phyloP scores from a whole-genome alignment of 139 green algal genomes.

The Closterium sp. region DNA sequence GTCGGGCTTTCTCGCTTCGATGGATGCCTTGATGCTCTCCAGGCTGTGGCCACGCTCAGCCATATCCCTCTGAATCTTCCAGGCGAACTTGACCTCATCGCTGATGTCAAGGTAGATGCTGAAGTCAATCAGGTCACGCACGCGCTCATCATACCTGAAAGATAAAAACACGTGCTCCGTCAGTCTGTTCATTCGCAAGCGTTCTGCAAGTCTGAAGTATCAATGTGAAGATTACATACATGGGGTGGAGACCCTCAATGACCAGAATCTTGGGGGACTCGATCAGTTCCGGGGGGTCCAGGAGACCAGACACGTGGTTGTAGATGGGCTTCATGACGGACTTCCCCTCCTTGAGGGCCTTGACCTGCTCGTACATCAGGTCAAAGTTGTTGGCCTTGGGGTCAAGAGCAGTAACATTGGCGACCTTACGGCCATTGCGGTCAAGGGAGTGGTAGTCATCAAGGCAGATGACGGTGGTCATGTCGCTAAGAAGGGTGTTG shows the following conservation, averaged over 20 bases:
- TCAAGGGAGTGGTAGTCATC: slow-evolving; percentile 98
- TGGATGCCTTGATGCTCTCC: slow-evolving; percentile 98
- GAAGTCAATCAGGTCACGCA: slow-evolving; percentile 97
- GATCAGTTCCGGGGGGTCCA: slow-evolving; percentile 94
- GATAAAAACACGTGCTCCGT: background rate
- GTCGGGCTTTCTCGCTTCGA: slow-evolving; percentile 97
- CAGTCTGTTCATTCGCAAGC: background rate
- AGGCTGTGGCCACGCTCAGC: slow-evolving; percentile 96
- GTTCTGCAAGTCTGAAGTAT: background rate
- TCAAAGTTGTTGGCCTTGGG: slow-evolving; percentile 97
- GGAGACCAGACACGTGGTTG: slow-evolving; percentile 97
- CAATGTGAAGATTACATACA: slow-evolving; percentile 14
- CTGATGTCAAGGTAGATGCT: slow-evolving; percentile 99
- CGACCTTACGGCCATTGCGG: slow-evolving; percentile 85
- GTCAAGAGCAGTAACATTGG: slow-evolving; percentile 89
- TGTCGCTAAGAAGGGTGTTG: slow-evolving; percentile 98
- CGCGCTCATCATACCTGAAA: slow-evolving; percentile 80
- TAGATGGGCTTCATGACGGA: slow-evolving; percentile 98
- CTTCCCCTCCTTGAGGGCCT: slow-evolving; percentile 97
- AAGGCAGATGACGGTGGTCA: slow-evolving; percentile 99
- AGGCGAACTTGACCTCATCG: slow-evolving; percentile 99
- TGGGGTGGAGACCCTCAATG: slow-evolving; percentile 97
- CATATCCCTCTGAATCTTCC: slow-evolving; percentile 99
- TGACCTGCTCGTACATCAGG: slow-evolving; percentile 97
- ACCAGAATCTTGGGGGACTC: slow-evolving; percentile 83